phyloP scores from a whole-genome alignment of 192 early-diverging fungal species.

The Backusella luteola region DNA sequence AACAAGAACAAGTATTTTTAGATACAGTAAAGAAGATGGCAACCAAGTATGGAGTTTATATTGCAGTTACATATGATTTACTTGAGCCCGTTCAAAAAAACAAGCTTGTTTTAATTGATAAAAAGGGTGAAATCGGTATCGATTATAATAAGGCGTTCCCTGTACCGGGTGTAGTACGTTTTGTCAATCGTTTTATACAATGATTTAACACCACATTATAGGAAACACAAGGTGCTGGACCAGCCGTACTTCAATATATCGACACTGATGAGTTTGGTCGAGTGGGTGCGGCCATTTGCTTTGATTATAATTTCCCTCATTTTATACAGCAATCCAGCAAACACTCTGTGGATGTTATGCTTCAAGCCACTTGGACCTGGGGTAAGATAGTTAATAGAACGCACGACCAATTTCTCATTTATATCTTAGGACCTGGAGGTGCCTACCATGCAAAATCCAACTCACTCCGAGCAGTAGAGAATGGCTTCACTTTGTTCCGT shows the following conservation, averaged over 20 bases:
- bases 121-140: constrained; percentile 28
- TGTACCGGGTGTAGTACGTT: constrained; percentile 35
- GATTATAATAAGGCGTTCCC: constrained; percentile 48
- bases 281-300: constrained; percentile 43
- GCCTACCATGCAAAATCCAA: constrained; percentile 38
- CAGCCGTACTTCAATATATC: constrained; percentile 26
- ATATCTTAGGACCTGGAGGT: constrained; percentile 34
- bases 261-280: constrained; percentile 38
- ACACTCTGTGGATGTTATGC: constrained; percentile 41
- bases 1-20: constrained; percentile 9
- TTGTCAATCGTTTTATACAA: too few species aligned
- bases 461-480: constrained; percentile 42
- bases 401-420: not conserved
- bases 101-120: constrained; percentile 38
- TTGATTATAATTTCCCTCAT: constrained; percentile 47
- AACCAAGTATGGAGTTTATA: constrained; percentile 5
- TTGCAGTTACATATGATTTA: not conserved
- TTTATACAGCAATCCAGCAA: constrained; percentile 41
- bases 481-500: constrained; percentile 43
- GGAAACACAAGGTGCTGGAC: constrained; percentile 36
- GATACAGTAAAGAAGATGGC: not conserved
- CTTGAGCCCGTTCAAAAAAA: constrained; percentile 27
- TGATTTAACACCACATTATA: not conserved
- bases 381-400: not conserved
- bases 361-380: constrained; percentile 51